A percentile compares a stretch with the other conserved stretches of the same genome.
These are phyloP conservation scores for Scytalidium lignicola DNA, from an alignment of 2,329 filamentous ascomycete species.

Conservation along the genomic window DNA sequence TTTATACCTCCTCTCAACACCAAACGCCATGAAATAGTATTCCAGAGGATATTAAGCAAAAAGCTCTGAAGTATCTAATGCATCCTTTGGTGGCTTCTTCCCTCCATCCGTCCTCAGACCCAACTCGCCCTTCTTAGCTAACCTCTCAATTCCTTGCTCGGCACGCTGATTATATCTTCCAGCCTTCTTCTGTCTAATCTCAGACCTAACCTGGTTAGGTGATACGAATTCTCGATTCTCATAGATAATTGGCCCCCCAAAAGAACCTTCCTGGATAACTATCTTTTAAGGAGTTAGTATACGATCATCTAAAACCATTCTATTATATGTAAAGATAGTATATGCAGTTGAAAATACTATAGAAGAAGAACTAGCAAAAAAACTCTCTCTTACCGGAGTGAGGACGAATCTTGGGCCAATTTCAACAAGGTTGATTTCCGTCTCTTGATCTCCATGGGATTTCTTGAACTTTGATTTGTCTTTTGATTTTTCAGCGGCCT, in stretches of 20 bases:
- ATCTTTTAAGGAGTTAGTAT: no score
- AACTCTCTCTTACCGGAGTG: no score
- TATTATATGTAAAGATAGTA: no score
- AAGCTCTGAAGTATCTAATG: conserved; percentile 69
- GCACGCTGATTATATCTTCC: conserved; percentile 70
- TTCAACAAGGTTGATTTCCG: conserved; percentile 79
- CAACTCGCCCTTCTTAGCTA: conserved; percentile 70
- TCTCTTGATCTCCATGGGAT: conserved; percentile 45
- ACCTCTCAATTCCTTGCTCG: conserved; percentile 67
- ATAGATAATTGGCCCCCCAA: conserved; percentile 94
- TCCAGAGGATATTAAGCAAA: conserved; percentile 54
- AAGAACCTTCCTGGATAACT: conserved; percentile 89
- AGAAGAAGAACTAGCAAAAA: no score
- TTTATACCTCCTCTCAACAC: conserved; percentile 4
- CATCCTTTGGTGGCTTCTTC: conserved; percentile 56
- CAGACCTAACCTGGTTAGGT: conserved; percentile 87
- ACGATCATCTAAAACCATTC: no score
- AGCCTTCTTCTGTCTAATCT: conserved; percentile 71
- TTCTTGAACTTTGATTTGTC: conserved; percentile 37
- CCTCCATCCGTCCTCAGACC: conserved; percentile 67
- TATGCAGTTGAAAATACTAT: no score
- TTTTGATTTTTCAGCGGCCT: conserved; percentile 40
- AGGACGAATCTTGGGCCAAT: conserved; percentile 91
- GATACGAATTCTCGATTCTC: conserved; percentile 97
- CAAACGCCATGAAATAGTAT: conserved; percentile 9